Base-by-base conservation (phyloP, 768 basidiomycete genomes). In the Xerocomellus chrysenteron region DNA sequence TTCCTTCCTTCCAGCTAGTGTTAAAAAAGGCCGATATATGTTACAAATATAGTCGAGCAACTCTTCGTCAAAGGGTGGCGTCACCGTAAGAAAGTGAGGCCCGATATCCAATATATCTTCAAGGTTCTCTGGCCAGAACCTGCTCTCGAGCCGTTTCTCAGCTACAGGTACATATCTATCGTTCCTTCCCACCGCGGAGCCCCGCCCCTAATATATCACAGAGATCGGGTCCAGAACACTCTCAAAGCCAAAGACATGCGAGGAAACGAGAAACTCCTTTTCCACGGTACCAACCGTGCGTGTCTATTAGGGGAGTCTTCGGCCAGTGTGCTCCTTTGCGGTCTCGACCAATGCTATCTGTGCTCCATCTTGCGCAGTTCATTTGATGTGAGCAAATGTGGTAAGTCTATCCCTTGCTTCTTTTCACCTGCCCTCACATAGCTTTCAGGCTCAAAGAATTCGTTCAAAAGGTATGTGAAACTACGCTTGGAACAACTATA, bases 211-310 rank as follows among this genome's bases (percentile, higher is more conserved):
- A 54, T 28, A 21, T 50, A 14, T 39, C 56, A 3, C 50, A 74
- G 70, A 47, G 58, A 60, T 35, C 56, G 41, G 53, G 72, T 74
- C 48, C 65, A 74, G 63, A 39, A 41, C 50, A 45, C 56, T 43
- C 13, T 74, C 48, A 62, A 51, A 55, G 64, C 64, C 35, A 67
- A 56, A 47, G 67, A 68, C 37, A 67, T 65, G 44, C 61, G 64
- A 49, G 78, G 76, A 39, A 82, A 82, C 58, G 86, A 87, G 67
- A 79, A 79, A 58, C 70, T 86, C 2, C 76, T 86, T 28, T 88
- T 87, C 63, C 86, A 88, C 67, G 86, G 86, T n/a, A 88, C 85
- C 14, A 81, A 77, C 51, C 78, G 85, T 49, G 73, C 69, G 10
- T 88, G 86, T 61, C 66, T 77, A 4, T 59, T 88, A 9, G 86